Percentiles rank a stretch among this genome's conserved stretches.
These are phyloP conservation scores for Phialophora expanda DNA, from an alignment of 2,329 filamentous ascomycete genomes.

Conservation along the genomic window DNA sequence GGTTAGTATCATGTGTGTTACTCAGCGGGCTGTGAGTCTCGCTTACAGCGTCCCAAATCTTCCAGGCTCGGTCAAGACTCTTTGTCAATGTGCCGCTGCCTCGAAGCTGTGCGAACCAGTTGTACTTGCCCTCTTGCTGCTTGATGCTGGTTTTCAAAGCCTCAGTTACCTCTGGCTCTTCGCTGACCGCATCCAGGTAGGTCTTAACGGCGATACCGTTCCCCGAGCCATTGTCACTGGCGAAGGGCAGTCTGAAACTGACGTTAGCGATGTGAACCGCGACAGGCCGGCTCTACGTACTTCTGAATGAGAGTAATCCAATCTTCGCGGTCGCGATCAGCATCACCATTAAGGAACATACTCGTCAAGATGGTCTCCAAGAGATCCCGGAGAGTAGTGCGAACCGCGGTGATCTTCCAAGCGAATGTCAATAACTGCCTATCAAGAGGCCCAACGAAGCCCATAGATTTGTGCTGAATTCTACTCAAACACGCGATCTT, in stretches of 20 bases:
- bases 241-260: constrained; percentile 49
- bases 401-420: constrained; percentile 78
- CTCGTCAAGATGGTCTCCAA: constrained; percentile 80
- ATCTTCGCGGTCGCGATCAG: constrained; percentile 70
- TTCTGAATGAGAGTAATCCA: constrained; percentile 72
- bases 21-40: neutral
- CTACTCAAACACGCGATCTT: constrained; percentile 83
- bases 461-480: constrained; percentile 80
- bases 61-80: constrained; percentile 66
- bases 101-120: constrained; percentile 36
- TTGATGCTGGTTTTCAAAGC: constrained; percentile 36
- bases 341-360: constrained; percentile 81
- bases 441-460: constrained; percentile 93
- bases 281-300: constrained; percentile 56
- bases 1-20: constrained; percentile 20
- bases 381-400: constrained; percentile 78
- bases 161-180: constrained; percentile 32
- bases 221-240: constrained; percentile 53
- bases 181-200: constrained; percentile 51
- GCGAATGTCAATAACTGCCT: constrained; percentile 86
- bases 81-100: constrained; percentile 48
- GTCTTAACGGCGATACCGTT: constrained; percentile 56
- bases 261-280: constrained; percentile 31
- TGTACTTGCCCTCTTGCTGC: constrained; percentile 36
- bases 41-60: constrained; percentile 67